Percentiles rank a stretch among this genome's conserved stretches.
Evolutionary conservation across 441 rosid genomes (phyloP).

Genomic region (Mallotus repandus): DNA sequence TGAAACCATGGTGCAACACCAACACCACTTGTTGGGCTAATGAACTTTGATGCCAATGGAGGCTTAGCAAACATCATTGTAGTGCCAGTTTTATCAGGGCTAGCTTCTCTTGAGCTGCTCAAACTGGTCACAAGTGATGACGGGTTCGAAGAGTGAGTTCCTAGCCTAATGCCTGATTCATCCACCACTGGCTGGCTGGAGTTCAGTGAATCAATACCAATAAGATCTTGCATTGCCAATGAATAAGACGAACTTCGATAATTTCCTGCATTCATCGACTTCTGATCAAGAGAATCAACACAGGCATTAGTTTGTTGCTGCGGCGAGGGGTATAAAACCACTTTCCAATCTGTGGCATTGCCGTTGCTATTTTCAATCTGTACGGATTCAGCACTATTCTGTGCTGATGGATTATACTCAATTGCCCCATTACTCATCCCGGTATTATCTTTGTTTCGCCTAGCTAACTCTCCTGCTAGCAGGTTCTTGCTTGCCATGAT

Average conservation of each 20-base stretch:
- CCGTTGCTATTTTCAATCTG: conserved; percentile 27
- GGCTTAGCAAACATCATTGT: conserved; percentile 49
- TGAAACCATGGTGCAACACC: conserved; percentile 47
- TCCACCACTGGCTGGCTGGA: conserved; percentile 36
- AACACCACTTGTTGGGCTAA: conserved; percentile 32
- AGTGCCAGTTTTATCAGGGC: conserved; percentile 51
- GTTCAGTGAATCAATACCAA: conserved; percentile 44
- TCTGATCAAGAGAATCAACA: conserved; percentile 38
- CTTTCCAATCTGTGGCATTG: conserved; percentile 42
- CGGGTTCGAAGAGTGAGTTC: conserved; percentile 46
- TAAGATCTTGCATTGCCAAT: conserved; percentile 40
- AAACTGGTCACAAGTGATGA: conserved; percentile 62
- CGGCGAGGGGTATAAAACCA: conserved; percentile 36
- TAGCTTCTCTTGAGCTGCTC: conserved; percentile 65
- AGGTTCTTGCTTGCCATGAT: conserved; percentile 65
- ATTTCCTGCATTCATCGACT: conserved; percentile 24
- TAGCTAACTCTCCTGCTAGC: conserved; percentile 60
- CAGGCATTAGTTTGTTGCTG: conserved; percentile 20
- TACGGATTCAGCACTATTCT: conserved; percentile 19
- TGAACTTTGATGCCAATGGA: conserved; percentile 51
- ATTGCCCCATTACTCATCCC: conserved; percentile 28
- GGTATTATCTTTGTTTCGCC: conserved; percentile 42
- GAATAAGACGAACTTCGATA: conserved; percentile 37
- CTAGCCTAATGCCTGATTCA: conserved; percentile 33
- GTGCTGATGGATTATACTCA: conserved; percentile 22